These are phyloP conservation scores for Cymbopogon citratus DNA, from an alignment of 176 grass and related monocot species.

Conservation along the genomic window DNA sequence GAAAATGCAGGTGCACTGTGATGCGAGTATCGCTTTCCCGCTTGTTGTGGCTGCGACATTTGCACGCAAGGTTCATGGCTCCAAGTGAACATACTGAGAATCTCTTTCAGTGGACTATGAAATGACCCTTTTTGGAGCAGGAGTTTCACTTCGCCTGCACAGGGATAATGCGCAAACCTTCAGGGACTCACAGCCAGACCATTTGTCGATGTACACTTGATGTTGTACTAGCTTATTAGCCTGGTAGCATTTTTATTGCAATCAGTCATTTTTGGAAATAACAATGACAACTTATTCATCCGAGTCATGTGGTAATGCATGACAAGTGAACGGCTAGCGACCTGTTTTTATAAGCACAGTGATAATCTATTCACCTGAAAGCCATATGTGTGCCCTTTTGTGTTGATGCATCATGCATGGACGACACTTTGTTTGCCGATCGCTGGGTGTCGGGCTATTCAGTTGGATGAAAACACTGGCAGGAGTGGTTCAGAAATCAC, in stretches of 20 bases:
- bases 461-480: too few relatives aligned
- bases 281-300: neutral
- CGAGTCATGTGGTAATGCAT: neutral
- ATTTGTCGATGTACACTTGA: neutral
- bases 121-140: neutral
- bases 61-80: conserved; percentile 40
- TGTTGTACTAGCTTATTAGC: neutral
- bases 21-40: conserved; percentile 80
- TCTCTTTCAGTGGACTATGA: neutral
- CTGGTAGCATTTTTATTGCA: neutral
- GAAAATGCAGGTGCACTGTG: conserved; percentile 81
- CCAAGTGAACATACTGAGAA: conserved; percentile 1
- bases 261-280: neutral
- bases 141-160: neutral
- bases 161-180: neutral
- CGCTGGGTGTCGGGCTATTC: too few relatives aligned
- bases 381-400: neutral
- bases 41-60: conserved; percentile 83
- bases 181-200: neutral
- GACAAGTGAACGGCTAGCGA: too few relatives aligned
- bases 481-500: too few relatives aligned
- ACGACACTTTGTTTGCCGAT: too few relatives aligned
- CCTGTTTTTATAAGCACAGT: neutral
- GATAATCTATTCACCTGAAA: neutral
- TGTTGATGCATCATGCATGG: neutral